Conservation (phyloP, 352 stramenopile genomes). For the Pythium pyrilobum region DNA sequence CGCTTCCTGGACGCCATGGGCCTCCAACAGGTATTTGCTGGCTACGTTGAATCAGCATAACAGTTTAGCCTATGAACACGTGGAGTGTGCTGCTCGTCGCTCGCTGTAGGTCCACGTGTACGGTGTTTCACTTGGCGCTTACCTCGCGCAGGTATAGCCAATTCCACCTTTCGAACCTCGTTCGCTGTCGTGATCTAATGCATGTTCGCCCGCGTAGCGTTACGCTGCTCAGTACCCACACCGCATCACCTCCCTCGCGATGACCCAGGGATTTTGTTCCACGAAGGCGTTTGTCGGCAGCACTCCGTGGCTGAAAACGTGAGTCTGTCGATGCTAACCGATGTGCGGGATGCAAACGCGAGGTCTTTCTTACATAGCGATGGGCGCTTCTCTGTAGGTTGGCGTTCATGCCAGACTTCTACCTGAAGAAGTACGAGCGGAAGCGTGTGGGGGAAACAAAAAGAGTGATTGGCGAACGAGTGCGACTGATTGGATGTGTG, state of each 20-base stretch:
- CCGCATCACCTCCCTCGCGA: constrained; percentile 47
- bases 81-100: background rate
- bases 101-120: constrained; percentile 52
- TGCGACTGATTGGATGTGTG: no score
- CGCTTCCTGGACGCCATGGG: constrained; percentile 66
- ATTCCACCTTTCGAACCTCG: background rate
- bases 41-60: background rate
- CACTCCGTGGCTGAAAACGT: constrained; percentile 54
- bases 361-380: no score
- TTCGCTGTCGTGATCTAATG: background rate
- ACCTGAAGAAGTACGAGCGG: constrained; percentile 49
- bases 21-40: constrained; percentile 22
- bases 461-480: background rate
- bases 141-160: constrained; percentile 50
- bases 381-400: constrained; percentile 38
- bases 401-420: constrained; percentile 65
- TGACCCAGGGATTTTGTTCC: constrained; percentile 68
- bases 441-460: background rate
- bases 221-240: constrained; percentile 56
- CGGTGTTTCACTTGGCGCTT: constrained; percentile 61
- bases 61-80: no score
- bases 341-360: no score
- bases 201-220: constrained; percentile 19
- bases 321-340: no score
- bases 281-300: constrained; percentile 37